Evolutionary conservation across 768 basidiomycete genomes (phyloP), one percentile per base, ranked within the genome.

Genomic region (Lentinula raphanica): DNA sequence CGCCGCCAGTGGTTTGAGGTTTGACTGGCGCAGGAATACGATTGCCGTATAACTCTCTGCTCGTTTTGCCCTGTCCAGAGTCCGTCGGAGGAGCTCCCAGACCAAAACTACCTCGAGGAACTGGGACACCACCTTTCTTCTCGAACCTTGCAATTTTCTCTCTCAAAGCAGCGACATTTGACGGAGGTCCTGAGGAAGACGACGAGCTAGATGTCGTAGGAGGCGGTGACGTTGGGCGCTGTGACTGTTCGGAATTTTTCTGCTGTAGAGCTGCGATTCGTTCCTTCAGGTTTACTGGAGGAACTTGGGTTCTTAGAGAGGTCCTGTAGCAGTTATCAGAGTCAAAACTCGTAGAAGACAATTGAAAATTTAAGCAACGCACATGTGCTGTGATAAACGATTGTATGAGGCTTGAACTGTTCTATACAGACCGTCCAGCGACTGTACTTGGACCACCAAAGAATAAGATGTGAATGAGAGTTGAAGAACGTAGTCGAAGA

Each of bases 61-160:
- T 53, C 38, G 81, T 53, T 80, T 79, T 79, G 40, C 75, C 66
- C 45, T 76, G 74, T 12, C 72, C 76, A 54, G 78, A 74, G 25
- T 78, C 79, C 25, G 69, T 67, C n/a, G 81, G 83, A 3, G 87
- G 86, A 11, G 80, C 81, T 15, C 86, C 86, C 62, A 88, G 71
- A 21, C 82, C 88, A 70, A 90, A 88, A 60, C 86, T 84, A 3
- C 86, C 86, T 49, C 87, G 76, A n/a, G 90, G 90, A 36, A 83
- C 81, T 15, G 90, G 90, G 0, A 85, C 76, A 11, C 84, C 88
- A 54, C 90, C 90, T 67, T 88, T 86, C 71, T 77, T 78, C 71
- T 92, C 90, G 58, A 92, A 92, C 61, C 81, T 84, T 21, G 90
- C 89, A 61, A 92, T 92, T 74, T 83, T 90, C 67, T 87, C 89